Evolutionary conservation across 148 eudicot genomes (phyloP).

Genomic region (Cornus kousa): DNA sequence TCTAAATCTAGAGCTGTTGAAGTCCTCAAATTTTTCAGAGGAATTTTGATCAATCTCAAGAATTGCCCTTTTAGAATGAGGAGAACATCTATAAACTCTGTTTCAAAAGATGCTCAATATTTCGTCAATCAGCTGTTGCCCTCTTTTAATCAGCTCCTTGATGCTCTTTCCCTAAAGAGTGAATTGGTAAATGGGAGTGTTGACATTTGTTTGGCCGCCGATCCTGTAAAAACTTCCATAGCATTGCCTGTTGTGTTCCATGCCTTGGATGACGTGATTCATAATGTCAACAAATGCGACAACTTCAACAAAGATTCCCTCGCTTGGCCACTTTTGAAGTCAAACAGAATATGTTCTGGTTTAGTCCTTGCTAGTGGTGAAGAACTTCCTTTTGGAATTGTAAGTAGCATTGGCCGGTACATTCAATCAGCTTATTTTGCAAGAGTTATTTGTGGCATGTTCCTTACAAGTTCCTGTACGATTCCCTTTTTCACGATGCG

Average conservation of each 20-base stretch:
- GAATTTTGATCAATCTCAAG: conserved; percentile 50
- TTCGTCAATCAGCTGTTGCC: conserved; percentile 45
- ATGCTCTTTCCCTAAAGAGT: conserved; percentile 60
- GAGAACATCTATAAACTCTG: conserved; percentile 42
- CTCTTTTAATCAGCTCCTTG: conserved; percentile 51
- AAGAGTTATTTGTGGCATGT: background rate
- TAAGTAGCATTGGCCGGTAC: conserved; percentile 35
- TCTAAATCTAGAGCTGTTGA: conserved; percentile 42
- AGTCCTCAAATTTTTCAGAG: conserved; percentile 45
- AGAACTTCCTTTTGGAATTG: conserved; percentile 95
- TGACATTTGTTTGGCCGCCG: conserved; percentile 56
- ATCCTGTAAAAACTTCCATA: conserved; percentile 81
- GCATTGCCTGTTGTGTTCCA: conserved; percentile 86
- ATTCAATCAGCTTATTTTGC: background rate
- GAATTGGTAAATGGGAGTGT: conserved; percentile 43
- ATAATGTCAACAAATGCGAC: conserved; percentile 31
- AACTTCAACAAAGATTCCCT: conserved; percentile 38
- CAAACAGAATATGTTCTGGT: conserved; percentile 81
- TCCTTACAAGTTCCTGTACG: background rate
- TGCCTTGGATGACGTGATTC: conserved; percentile 74
- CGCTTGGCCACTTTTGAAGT: conserved; percentile 66
- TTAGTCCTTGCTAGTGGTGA: conserved; percentile 88
- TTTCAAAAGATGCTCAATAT: conserved; percentile 27
- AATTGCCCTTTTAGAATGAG: conserved; percentile 65
- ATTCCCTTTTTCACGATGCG: background rate